Conservation (phyloP, 2,329 filamentous ascomycete species). For the Verticillium nubilum region DNA sequence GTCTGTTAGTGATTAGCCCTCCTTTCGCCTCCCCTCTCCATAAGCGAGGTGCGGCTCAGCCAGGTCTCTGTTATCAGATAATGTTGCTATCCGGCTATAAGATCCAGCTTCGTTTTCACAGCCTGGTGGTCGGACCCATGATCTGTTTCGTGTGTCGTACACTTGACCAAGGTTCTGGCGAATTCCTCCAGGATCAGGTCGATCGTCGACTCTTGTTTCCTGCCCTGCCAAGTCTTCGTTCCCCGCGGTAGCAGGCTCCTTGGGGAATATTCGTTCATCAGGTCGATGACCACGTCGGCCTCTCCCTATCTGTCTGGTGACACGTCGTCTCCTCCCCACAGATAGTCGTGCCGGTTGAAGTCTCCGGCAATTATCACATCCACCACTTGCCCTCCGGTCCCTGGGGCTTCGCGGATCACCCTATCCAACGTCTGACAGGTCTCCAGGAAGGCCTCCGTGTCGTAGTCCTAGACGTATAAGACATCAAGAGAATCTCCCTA, state of each 20-base stretch:
- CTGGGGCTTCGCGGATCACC: neutral
- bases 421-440: neutral
- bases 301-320: constrained; percentile 22
- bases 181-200: constrained; percentile 19
- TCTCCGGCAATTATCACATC: too few relatives aligned
- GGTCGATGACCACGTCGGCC: constrained; percentile 25
- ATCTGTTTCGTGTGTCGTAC: constrained; percentile 11
- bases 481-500: neutral
- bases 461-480: neutral
- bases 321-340: constrained; percentile 15
- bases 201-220: too few relatives aligned
- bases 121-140: constrained; percentile 22
- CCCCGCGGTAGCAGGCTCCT: constrained; percentile 22
- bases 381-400: neutral
- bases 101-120: constrained; percentile 23
- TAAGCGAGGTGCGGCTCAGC: too few relatives aligned
- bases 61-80: too few relatives aligned
- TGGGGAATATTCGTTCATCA: constrained; percentile 25
- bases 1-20: too few relatives aligned
- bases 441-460: neutral
- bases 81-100: too few relatives aligned
- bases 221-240: too few relatives aligned
- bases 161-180: constrained; percentile 9
- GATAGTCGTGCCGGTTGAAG: constrained; percentile 10
- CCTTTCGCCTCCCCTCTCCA: too few relatives aligned